These are phyloP conservation scores for Cercophora sp. DNA, from an alignment of 495 filamentous ascomycete species.

Conservation along the genomic window DNA sequence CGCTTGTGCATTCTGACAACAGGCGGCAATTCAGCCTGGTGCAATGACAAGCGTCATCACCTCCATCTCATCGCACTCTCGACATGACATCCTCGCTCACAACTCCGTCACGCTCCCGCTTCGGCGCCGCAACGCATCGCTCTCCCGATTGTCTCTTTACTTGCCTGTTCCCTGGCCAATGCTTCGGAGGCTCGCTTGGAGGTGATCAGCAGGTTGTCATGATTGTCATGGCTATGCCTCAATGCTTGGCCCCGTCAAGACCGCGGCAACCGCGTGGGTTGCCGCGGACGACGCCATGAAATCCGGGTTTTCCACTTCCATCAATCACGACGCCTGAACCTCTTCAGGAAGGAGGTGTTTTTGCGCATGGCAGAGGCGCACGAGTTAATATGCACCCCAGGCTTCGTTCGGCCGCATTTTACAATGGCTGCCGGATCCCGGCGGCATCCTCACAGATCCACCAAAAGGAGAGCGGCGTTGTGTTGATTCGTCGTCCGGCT, in stretches of 20 bases:
- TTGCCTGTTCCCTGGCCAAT: not conserved
- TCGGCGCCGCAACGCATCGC: too few relatives aligned
- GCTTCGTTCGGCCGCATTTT: slow-evolving; percentile 9
- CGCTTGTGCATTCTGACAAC: too few relatives aligned
- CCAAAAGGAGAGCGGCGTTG: slow-evolving; percentile 1
- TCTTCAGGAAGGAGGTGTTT: slow-evolving; percentile 1
- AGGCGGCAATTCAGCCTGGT: too few relatives aligned
- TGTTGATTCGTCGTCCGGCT: slow-evolving; percentile 19
- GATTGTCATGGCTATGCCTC: not conserved
- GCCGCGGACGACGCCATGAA: not conserved
- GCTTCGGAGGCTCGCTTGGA: not conserved
- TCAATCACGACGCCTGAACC: slow-evolving; percentile 11
- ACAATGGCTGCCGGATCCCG: slow-evolving; percentile 3
- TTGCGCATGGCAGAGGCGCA: slow-evolving; percentile 4
- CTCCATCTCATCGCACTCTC: too few relatives aligned
- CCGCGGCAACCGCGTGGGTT: not conserved
- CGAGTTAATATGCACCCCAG: slow-evolving; percentile 1
- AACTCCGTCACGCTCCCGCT: too few relatives aligned
- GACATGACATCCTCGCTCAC: too few relatives aligned
- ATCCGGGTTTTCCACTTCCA: slow-evolving; percentile 10
- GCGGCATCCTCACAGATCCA: slow-evolving; percentile 8
- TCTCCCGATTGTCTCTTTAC: too few relatives aligned
- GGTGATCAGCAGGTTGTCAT: slow-evolving; percentile 2
- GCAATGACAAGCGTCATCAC: too few relatives aligned
- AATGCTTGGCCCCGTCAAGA: not conserved